phyloP scores from a whole-genome alignment of 2,329 filamentous ascomycete genomes.

The Dothideomycetes sp. region DNA sequence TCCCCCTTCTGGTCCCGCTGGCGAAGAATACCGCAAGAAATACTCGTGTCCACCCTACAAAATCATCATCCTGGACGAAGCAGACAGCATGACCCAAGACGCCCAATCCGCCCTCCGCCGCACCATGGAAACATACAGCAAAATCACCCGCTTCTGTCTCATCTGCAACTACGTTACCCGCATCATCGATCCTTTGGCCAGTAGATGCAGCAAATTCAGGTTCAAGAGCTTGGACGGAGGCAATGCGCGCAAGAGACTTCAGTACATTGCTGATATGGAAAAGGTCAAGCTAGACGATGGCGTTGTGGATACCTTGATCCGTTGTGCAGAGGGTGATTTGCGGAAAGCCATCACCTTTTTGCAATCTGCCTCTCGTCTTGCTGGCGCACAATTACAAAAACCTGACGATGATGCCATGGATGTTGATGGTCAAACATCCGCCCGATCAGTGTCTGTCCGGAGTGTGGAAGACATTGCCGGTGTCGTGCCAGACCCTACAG shows the following conservation, averaged over 20 bases:
- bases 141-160: slow-evolving; percentile 92
- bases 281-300: slow-evolving; percentile 67
- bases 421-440: slow-evolving; percentile 26
- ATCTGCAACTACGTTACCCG: slow-evolving; percentile 98
- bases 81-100: slow-evolving; percentile 98
- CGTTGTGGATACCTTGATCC: slow-evolving; percentile 73
- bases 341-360: slow-evolving; percentile 93
- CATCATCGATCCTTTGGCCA: slow-evolving; percentile 93
- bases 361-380: slow-evolving; percentile 84
- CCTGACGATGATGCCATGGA: slow-evolving; percentile 54
- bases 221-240: slow-evolving; percentile 92
- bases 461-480: slow-evolving; percentile 93
- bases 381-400: slow-evolving; percentile 45
- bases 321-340: slow-evolving; percentile 86
- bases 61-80: slow-evolving; percentile 96
- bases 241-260: slow-evolving; percentile 69
- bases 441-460: slow-evolving; percentile 58
- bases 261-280: slow-evolving; percentile 74
- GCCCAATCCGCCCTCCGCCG: slow-evolving; percentile 84
- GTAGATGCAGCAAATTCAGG: slow-evolving; percentile 88
- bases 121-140: slow-evolving; percentile 97
- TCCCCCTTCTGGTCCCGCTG: slow-evolving; percentile 57
- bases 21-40: slow-evolving; percentile 46
- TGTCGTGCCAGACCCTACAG: slow-evolving; percentile 70
- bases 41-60: slow-evolving; percentile 98